Conservation (phyloP, 2,329 filamentous ascomycete species). For the Dactylellina drechsleri region DNA sequence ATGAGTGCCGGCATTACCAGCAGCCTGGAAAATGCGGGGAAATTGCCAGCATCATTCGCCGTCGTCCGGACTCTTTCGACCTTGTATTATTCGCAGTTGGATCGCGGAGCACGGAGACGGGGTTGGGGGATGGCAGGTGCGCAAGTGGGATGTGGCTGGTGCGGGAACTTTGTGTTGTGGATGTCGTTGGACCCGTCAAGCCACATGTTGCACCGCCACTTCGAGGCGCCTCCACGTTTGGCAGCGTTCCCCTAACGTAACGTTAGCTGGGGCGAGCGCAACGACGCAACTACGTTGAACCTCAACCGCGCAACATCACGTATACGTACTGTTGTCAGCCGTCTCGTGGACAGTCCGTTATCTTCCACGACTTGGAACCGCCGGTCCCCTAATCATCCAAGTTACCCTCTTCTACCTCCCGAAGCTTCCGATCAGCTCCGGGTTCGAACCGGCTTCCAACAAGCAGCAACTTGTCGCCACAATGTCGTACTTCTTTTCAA, state of each 20-base stretch:
- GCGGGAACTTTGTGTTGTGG: constrained; percentile 22
- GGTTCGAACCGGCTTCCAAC: too few species aligned
- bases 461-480: constrained; percentile 57
- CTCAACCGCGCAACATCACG: constrained; percentile 20
- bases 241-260: constrained; percentile 26
- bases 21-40: constrained; percentile 54
- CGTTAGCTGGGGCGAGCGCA: constrained; percentile 24
- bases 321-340: not conserved
- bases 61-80: constrained; percentile 16
- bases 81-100: constrained; percentile 11
- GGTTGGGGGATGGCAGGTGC: constrained; percentile 26
- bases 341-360: too few species aligned
- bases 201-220: constrained; percentile 37
- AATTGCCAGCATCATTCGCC: constrained; percentile 30
- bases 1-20: constrained; percentile 52
- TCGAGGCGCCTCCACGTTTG: constrained; percentile 26
- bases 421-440: constrained; percentile 1
- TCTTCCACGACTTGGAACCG: not conserved
- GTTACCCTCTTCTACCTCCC: not conserved
- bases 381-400: constrained; percentile 29
- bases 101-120: constrained; percentile 52
- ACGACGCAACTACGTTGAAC: constrained; percentile 25
- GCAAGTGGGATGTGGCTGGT: constrained; percentile 27
- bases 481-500: constrained; percentile 99
- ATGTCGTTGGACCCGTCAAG: constrained; percentile 11